Base-by-base conservation (phyloP, 306 rosid genomes). In the Castanea crenata region DNA sequence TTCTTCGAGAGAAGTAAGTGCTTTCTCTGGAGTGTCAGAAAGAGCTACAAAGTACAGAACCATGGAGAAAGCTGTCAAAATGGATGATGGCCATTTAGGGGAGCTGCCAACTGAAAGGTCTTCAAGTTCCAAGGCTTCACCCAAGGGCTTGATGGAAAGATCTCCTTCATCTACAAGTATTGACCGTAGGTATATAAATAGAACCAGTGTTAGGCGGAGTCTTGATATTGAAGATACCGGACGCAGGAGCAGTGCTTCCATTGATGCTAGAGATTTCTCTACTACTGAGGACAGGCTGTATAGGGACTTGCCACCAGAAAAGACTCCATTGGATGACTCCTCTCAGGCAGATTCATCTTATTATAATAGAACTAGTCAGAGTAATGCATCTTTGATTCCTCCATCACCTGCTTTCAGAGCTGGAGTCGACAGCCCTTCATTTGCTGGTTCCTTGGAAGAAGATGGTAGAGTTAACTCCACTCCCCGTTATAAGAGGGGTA, bases 91-190 rank as follows among this genome's bases (percentile, higher is more conserved):
- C 78, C 78, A 81, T 79, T 79, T 83, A 7, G 93, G 86, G 55
- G 99, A 95, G 68, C 80, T 87, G 69, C 80, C 89, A 80, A 86
- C 82, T 70, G 99, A 95, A 78, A 95, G 90, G 85, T 77, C 97
- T 82, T 87, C 91, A 34, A 85, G 91, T 80, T 89, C 94, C 32
- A 95, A 91, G 92, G 97, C 94, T 69, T 91, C 94, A 15, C 92
- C 94, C n/a, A 80, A 79, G 89, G 88, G 92, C 79, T 78, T 87
- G 84, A 52, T 74, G 41, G 93, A 95, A 82, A 85, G 92, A 82
- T 95, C 93, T 85, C 97, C 94, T 74, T 87, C 97, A 23, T 85
- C 97, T 74, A 76, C 94, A 75, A 94, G 91, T 82, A 87, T 93
- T 73, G 97, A 92, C 16, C 88, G 91, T 74, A 87, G 90, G 84